A percentile compares a stretch with the other conserved stretches of the same genome.
Conservation (phyloP, 257 asterid genomes). For the Eucommia ulmoides region DNA sequence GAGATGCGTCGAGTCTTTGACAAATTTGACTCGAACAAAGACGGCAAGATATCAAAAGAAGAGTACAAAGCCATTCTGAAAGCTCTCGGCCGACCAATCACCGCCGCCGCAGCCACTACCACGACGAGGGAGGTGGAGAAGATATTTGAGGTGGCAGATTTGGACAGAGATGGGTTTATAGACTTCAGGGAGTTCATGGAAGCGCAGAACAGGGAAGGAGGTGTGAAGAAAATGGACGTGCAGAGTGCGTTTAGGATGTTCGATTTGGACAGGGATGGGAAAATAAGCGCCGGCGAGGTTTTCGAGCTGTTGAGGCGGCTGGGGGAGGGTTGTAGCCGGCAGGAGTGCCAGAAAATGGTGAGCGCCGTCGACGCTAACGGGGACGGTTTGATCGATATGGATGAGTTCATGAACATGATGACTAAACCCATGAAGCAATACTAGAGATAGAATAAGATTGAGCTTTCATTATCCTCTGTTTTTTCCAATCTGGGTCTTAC, state of each 20-base stretch:
- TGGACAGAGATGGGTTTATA: constrained; percentile 72
- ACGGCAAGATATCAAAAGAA: constrained; percentile 72
- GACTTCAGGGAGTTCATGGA: constrained; percentile 78
- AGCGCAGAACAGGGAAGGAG: constrained; percentile 68
- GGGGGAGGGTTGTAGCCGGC: constrained; percentile 49
- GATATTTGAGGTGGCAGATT: constrained; percentile 73
- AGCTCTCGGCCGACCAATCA: constrained; percentile 44
- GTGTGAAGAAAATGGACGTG: constrained; percentile 46
- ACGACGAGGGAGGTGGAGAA: constrained; percentile 49
- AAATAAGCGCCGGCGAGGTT: constrained; percentile 56
- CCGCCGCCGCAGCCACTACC: too few species aligned
- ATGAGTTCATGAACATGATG: constrained; percentile 81
- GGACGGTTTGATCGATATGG: constrained; percentile 84
- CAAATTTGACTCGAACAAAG: constrained; percentile 59
- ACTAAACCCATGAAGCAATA: constrained; percentile 36
- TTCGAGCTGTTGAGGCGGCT: constrained; percentile 45
- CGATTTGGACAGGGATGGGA: constrained; percentile 73
- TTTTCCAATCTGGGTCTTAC: not conserved
- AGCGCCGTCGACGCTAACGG: constrained; percentile 71
- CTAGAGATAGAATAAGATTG: not conserved
- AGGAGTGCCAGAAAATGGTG: constrained; percentile 78
- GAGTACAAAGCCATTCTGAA: constrained; percentile 62
- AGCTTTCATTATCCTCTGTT: not conserved
- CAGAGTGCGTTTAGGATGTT: constrained; percentile 55
- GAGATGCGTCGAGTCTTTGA: constrained; percentile 61